Evolutionary conservation across 164 flowering plant species (phyloP), one percentile per base, ranked within the genome.

Genomic region (Brasenia schreberi): DNA sequence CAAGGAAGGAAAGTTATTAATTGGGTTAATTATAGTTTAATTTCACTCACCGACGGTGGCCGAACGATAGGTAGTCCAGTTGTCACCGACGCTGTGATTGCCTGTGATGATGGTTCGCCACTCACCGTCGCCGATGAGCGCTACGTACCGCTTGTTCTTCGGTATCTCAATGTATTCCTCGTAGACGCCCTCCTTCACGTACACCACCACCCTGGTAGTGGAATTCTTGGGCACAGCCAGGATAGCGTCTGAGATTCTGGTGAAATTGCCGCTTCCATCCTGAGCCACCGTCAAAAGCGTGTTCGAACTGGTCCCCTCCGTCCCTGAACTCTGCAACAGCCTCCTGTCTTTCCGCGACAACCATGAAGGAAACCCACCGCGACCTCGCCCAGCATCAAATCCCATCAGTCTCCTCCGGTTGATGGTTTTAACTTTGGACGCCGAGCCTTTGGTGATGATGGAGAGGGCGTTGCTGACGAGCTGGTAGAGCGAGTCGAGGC

Each of bases 11-110:
- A 7, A 17, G 64, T 27, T 64, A 19, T 43, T 7, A 10, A 12
- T 3, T 43, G 2, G 39, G 39, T 1, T 33, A 33, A 1, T 33
- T 33, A 33, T 33, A 33, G 3, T 33, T 33, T 33, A 33, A 33
- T 33, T 33, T 49, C 12, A 65, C 69, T 80, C 77, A 89, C 98
- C 98, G 17, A 92, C 72, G 65, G 96, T 89, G 19, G 96, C 98
- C 62, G 98, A 87, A 76, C 96, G 75, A 82, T 86, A 89, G 65
- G 97, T 92, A 59, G 92, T 92, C 92, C 92, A 89, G 6, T 90
- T 89, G 76, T 79, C 90, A 2, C 7, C 88, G 0, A 81, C 88
- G 66, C 89, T 92, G 75, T 94, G 72, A 65, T 69, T 84, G 0
- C 92, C 92, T 6, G 85, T 78, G 23, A 92, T 77, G 19, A 87